Evolutionary conservation across 768 basidiomycete genomes (phyloP), one percentile per base, ranked within the genome.

Genomic region (Pholiota conissans): DNA sequence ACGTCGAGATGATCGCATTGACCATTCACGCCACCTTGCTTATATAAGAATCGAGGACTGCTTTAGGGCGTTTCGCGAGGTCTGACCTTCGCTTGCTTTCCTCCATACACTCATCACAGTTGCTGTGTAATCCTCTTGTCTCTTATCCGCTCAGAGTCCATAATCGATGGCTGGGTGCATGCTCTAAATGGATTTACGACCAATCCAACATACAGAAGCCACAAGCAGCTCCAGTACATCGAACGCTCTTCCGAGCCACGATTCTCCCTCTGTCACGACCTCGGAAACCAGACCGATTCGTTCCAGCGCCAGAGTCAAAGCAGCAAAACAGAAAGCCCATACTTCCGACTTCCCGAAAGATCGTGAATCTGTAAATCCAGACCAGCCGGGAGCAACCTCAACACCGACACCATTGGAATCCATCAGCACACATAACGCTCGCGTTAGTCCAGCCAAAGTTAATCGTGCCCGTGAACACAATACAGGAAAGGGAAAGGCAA

Each of bases 131-230:
- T 55, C 58, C 56, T 61, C 61, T 66, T 61, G 65, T 62, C 65
- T 66, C 57, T 69, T 71, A 67, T 69, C 67, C 67, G 65, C 71
- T 72, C 71, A 72, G 65, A 75, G 67, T 69, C 70, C 67, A 68
- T 76, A 71, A 83, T 89, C 89, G 86, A 92, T 92, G 90, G 90
- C 90, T 86, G 86, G 84, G 84, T 74, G 86, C 81, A 85, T 83
- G 79, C 79, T 84, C 88, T 91, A 91, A 91, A 92, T 92, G 90
- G 90, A 92, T 87, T 84, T 88, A 84, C 83, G 83, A 89, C 83
- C 81, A 77, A 75, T 74, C 69, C 76, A 89, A 79, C 78, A 81
- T 68, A 82, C 81, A 80, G 84, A 86, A 84, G 85, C 85, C 83
- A 83, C 81, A 73, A 81, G 77, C 77, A 84, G 81, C 83, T 81